Base-by-base conservation (phyloP, 192 early-diverging fungal genomes). In the Cetraspora pellucida region DNA sequence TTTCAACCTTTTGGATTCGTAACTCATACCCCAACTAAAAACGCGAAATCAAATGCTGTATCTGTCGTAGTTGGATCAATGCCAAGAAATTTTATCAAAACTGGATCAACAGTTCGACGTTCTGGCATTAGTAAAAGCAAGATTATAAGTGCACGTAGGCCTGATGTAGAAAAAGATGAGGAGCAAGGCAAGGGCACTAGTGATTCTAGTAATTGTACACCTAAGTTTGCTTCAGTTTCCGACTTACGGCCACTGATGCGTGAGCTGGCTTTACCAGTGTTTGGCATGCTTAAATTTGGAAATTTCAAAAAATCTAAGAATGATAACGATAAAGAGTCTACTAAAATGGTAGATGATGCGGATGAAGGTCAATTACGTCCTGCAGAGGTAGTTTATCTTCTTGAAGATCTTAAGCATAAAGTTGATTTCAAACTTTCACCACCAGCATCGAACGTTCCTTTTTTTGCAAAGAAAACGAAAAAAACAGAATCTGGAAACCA, bases 351-450 rank as follows among this genome's bases (percentile, higher is more conserved):
- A 45, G 81, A 74, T 16, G 47, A n/a, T 46, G 19, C 14, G n/a
- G 6, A 31, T 2, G 49, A 10, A 0, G 31, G 37, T 64, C 17
- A 82, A 11, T 68, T 84, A 21, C 50, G 61, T 44, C 75, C 75
- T 23, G 59, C 63, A 25, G 78, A 83, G 43, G 71, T 83, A 10
- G 83, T 80, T 54, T 87, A 86, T 45, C 79, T 89, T 16, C 75
- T 89, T 9, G 78, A 80, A 17, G 88, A 89, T 65, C 72, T 89
- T 1, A 66, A 77, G 52, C 61, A 79, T 10, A 89, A 89, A 68
- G 60, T 87, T 14, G 81, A 80, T 17, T 80, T 78, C 37, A 89
- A 87, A 58, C 50, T 87, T 44, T 71, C 78, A 0, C 66, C 81
- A 2, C 77, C 81, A 16, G 37, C 57, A 9, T 30, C 47, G 13